A percentile compares a stretch with the other conserved stretches of the same genome.
Evolutionary conservation across 495 filamentous ascomycete species (phyloP).

Genomic region (Aspergillus ostianus): DNA sequence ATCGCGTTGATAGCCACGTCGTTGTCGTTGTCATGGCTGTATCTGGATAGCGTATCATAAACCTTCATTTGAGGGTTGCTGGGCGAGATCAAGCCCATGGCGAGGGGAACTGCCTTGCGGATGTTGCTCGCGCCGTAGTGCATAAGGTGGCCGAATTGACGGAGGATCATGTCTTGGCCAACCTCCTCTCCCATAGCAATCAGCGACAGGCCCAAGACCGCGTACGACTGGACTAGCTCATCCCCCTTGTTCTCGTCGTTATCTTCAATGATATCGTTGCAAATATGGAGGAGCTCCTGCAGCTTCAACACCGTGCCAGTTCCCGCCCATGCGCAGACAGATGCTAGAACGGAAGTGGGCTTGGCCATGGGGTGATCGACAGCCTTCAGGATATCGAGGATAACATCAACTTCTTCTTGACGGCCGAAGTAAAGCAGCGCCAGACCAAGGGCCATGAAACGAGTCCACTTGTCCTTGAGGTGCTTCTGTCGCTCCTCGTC

Average conservation of each 20-base stretch:
- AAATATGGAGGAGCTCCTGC: conserved; percentile 93
- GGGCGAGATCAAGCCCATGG: conserved; percentile 93
- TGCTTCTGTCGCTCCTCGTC: conserved; percentile 85
- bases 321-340: conserved; percentile 96
- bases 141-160: conserved; percentile 98
- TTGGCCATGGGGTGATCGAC: conserved; percentile 94
- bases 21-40: conserved; percentile 98
- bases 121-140: conserved; percentile 98
- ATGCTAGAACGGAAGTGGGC: conserved; percentile 83
- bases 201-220: conserved; percentile 87
- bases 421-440: conserved; percentile 93
- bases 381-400: conserved; percentile 90
- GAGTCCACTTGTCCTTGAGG: conserved; percentile 95
- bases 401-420: conserved; percentile 96
- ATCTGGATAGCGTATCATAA: conserved; percentile 96
- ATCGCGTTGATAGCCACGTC: conserved; percentile 98
- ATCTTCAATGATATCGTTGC: conserved; percentile 95
- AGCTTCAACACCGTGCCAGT: conserved; percentile 95
- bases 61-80: conserved; percentile 99
- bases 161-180: conserved; percentile 97
- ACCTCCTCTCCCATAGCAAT: conserved; percentile 99
- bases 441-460: conserved; percentile 92
- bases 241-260: conserved; percentile 90
- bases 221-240: conserved; percentile 91
- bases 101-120: conserved; percentile 91